Conservation (phyloP, 75 land plant species). For the Pinus albicaulis region DNA sequence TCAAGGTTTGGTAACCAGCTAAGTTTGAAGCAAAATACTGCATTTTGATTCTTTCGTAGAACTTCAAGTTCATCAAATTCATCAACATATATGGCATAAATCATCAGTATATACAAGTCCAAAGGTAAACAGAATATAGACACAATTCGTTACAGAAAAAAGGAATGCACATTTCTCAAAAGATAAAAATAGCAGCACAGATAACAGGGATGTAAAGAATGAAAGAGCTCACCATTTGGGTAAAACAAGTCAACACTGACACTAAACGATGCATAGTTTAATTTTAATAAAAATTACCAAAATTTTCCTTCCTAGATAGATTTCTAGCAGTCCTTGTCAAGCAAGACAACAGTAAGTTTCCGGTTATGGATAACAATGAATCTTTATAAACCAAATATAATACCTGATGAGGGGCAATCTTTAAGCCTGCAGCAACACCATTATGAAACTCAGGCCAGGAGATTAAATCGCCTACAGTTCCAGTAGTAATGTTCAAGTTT, state of each 20-base stretch:
- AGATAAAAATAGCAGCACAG: background rate
- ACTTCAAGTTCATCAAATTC: background rate
- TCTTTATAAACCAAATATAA: no score
- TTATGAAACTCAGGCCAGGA: slow-evolving; percentile 99
- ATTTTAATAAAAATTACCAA: background rate
- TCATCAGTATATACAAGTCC: background rate
- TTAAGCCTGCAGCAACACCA: slow-evolving; percentile 98
- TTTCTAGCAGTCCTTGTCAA: background rate
- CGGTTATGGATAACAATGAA: no score
- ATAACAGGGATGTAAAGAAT: background rate
- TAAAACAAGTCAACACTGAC: background rate
- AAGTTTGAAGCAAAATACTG: background rate
- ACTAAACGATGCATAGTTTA: background rate
- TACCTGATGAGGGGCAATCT: slow-evolving; percentile 91
- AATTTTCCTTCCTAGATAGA: background rate
- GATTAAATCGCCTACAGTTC: slow-evolving; percentile 78
- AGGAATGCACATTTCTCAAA: background rate
- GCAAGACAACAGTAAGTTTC: background rate
- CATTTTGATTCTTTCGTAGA: background rate
- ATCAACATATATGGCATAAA: background rate
- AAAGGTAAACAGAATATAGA: slow-evolving; percentile 2
- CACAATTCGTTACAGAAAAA: background rate
- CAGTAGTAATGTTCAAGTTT: slow-evolving; percentile 77
- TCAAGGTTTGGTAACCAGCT: background rate
- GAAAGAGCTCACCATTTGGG: background rate